A percentile compares a stretch with the other conserved stretches of the same genome.
Conservation (phyloP, 176 grass and related monocot species). For the Paspalum vaginatum region DNA sequence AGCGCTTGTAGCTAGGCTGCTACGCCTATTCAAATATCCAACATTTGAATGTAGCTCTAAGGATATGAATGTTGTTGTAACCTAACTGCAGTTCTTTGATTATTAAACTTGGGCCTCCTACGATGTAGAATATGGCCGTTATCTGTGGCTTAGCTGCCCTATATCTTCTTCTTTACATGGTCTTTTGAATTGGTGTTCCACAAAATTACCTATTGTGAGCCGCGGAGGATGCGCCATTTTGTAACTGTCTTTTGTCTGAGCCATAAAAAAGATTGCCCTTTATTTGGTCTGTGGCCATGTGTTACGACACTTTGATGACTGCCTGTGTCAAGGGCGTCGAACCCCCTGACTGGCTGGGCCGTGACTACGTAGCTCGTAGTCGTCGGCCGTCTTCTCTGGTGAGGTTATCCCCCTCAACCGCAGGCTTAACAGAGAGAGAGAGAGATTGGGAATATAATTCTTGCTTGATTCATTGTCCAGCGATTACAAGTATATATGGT, state of each 20-base stretch:
- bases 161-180: neutral
- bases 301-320: no score
- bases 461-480: neutral
- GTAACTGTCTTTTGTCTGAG: neutral
- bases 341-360: neutral
- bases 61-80: constrained; percentile 43
- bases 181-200: neutral
- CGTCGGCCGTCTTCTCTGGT: neutral
- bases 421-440: neutral
- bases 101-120: constrained; percentile 31
- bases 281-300: no score
- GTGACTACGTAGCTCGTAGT: neutral
- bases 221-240: neutral
- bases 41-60: constrained; percentile 49
- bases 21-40: neutral
- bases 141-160: neutral
- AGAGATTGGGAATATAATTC: neutral
- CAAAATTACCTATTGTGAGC: neutral
- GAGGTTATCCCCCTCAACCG: neutral
- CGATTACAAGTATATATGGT: neutral
- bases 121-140: constrained; percentile 3
- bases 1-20: constrained; percentile 6
- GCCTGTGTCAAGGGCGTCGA: neutral
- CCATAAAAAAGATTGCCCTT: no score
- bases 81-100: constrained; percentile 32